Percentiles rank a stretch among this genome's conserved stretches.
phyloP scores from a whole-genome alignment of 257 asterid species.

The Ligustrum vulgare region DNA sequence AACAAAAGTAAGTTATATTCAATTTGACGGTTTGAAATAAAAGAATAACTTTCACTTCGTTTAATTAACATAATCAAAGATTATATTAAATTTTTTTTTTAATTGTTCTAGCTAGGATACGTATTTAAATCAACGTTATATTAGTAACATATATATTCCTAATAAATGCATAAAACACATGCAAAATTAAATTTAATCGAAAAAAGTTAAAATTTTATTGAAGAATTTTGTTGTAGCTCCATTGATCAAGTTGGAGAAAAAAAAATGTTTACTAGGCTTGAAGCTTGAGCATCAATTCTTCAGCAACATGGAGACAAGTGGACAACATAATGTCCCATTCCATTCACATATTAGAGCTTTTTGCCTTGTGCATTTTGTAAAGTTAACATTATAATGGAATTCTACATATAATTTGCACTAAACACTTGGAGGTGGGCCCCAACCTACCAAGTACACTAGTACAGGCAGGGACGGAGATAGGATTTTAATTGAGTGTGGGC shows the following conservation, averaged over 20 bases:
- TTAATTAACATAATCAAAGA: background rate
- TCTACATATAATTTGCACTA: background rate
- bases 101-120: too few relatives aligned
- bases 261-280: background rate
- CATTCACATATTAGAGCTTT: conserved; percentile 15
- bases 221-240: background rate
- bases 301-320: conserved; percentile 21
- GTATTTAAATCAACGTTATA: background rate
- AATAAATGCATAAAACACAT: background rate
- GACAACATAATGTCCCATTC: conserved; percentile 18
- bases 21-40: background rate
- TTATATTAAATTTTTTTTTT: too few relatives aligned
- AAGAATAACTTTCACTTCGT: background rate
- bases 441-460: conserved; percentile 14
- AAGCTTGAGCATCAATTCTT: conserved; percentile 22
- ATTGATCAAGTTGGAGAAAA: conserved; percentile 12
- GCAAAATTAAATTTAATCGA: background rate
- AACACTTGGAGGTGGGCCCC: background rate
- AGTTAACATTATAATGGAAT: background rate
- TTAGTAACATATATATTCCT: background rate
- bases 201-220: background rate
- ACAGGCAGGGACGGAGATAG: too few relatives aligned
- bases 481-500: too few relatives aligned
- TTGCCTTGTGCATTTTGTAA: background rate
- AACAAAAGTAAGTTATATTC: too few relatives aligned